Evolutionary conservation across 2,329 filamentous ascomycete species (phyloP).

Genomic region (Stachybotrys elegans): DNA sequence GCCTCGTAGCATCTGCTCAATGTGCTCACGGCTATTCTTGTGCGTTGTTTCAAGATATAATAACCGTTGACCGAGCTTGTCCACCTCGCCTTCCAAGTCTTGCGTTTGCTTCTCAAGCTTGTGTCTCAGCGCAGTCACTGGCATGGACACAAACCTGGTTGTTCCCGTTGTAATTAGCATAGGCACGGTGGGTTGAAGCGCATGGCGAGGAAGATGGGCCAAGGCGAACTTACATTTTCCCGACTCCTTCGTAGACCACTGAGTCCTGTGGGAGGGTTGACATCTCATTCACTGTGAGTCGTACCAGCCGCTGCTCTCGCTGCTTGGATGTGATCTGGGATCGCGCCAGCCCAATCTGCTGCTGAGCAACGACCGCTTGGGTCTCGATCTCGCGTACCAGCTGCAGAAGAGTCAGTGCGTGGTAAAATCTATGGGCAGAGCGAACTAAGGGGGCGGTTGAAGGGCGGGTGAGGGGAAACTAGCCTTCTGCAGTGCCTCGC

Average conservation of each 20-base stretch:
- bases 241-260: constrained; percentile 87
- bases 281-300: constrained; percentile 81
- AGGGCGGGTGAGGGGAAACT: constrained; percentile 12
- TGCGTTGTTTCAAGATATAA: constrained; percentile 92
- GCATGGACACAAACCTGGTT: constrained; percentile 86
- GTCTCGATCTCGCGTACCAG: constrained; percentile 90
- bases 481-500: constrained; percentile 92
- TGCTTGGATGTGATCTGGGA: constrained; percentile 81
- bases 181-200: neutral
- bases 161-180: constrained; percentile 5
- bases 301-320: constrained; percentile 81
- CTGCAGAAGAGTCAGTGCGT: constrained; percentile 36
- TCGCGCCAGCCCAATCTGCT: constrained; percentile 84
- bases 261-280: constrained; percentile 69
- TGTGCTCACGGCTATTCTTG: constrained; percentile 87
- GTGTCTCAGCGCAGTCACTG: constrained; percentile 66
- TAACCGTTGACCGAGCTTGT: constrained; percentile 79
- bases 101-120: constrained; percentile 72
- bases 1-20: constrained; percentile 76
- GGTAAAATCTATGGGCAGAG: neutral
- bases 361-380: constrained; percentile 81
- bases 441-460: too few species aligned
- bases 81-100: constrained; percentile 71
- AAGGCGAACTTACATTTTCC: constrained; percentile 74
- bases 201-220: neutral